Evolutionary conservation across 371 early-diverging fungal genomes (phyloP).

Genomic region (Chytridium lagenaria): DNA sequence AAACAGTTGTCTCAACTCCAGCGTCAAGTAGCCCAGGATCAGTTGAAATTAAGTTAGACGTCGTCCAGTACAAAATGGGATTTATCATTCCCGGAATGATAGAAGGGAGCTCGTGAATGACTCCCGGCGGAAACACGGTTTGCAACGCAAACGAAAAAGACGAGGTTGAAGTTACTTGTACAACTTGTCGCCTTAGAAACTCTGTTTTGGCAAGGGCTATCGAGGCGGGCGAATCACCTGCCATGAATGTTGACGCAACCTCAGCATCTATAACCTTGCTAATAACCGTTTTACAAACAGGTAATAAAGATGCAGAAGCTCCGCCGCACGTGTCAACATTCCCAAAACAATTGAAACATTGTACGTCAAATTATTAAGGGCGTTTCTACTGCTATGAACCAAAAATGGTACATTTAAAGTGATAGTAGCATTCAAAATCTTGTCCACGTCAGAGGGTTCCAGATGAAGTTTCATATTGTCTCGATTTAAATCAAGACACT

Average conservation of each 20-base stretch:
- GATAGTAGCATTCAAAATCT: background rate
- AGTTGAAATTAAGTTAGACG: constrained; percentile 22
- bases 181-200: background rate
- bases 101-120: constrained; percentile 10
- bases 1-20: constrained; percentile 34
- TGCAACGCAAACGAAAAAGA: background rate
- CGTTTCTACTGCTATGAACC: background rate
- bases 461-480: background rate
- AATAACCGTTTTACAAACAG: constrained; percentile 32
- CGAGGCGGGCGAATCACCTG: constrained; percentile 40
- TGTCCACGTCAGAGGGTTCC: background rate
- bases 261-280: constrained; percentile 11
- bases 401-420: background rate
- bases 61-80: constrained; percentile 35
- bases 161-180: background rate
- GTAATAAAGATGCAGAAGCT: background rate
- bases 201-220: constrained; percentile 25
- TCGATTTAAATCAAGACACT: constrained; percentile 19
- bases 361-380: background rate
- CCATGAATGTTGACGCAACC: constrained; percentile 9
- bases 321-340: constrained; percentile 13
- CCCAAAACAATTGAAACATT: constrained; percentile 10
- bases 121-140: background rate
- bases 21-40: constrained; percentile 24
- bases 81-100: constrained; percentile 29